Percentiles rank a stretch among this genome's conserved stretches.
Evolutionary conservation across 768 basidiomycete genomes (phyloP).

Genomic region (Xerocomellus intermedius): DNA sequence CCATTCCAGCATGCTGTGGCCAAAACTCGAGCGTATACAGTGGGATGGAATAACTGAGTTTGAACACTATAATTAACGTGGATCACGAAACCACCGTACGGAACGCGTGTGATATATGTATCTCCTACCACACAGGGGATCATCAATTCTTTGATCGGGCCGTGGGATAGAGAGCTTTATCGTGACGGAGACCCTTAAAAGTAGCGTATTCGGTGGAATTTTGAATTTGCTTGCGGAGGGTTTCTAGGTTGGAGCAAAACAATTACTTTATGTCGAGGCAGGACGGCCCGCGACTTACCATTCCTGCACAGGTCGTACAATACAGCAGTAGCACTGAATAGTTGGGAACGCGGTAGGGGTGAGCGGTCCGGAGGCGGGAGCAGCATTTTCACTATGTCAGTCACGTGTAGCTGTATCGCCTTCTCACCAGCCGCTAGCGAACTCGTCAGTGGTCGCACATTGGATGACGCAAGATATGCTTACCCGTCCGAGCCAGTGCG

Average conservation of each 20-base stretch:
- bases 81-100: too few species aligned
- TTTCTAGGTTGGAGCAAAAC: neutral
- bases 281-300: neutral
- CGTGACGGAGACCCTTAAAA: neutral
- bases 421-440: neutral
- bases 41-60: too few species aligned
- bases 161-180: neutral
- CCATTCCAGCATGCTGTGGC: too few species aligned
- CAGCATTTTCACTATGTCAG: conserved; percentile 2
- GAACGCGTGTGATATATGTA: too few species aligned
- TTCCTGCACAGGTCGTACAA: conserved; percentile 5
- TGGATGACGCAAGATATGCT: neutral
- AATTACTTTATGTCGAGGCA: neutral
- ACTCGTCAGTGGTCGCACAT: neutral
- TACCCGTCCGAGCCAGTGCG: conserved; percentile 5
- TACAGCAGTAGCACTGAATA: neutral
- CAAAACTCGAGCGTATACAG: too few species aligned
- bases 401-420: neutral
- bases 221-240: neutral
- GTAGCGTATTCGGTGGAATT: neutral
- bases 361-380: neutral
- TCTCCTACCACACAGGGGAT: too few species aligned
- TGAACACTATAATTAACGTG: too few species aligned
- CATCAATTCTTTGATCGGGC: neutral
- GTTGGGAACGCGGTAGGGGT: neutral